phyloP scores from a whole-genome alignment of 306 rosid genomes.

The peach (Prunus persica) region Prunus_persica_NCBIv2 NC_034013.1:14387001-14387500 shows the following conservation, averaged over 20 bases:
- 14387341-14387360: too few relatives aligned
- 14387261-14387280: background rate
- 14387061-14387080: conserved; percentile 51
- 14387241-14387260: background rate
- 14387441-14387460: too few relatives aligned
- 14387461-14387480: too few relatives aligned
- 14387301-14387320: background rate
- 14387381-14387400: too few relatives aligned
- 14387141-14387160: background rate
- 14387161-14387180: background rate
- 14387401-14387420: too few relatives aligned
- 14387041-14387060: conserved; percentile 66
- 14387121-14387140: background rate
- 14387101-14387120: background rate
- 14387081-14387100: too few relatives aligned
- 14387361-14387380: accelerated
- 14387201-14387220: background rate
- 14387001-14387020: background rate
- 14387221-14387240: background rate
- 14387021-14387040: background rate
- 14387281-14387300: background rate
- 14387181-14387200: background rate
- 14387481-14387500: too few relatives aligned
- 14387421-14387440: too few relatives aligned
- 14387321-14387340: background rate